A percentile compares a stretch with the other conserved stretches of the same genome.
Conservation (phyloP, 2,329 filamentous ascomycete species). For the Alternaria brassicicola region DNA sequence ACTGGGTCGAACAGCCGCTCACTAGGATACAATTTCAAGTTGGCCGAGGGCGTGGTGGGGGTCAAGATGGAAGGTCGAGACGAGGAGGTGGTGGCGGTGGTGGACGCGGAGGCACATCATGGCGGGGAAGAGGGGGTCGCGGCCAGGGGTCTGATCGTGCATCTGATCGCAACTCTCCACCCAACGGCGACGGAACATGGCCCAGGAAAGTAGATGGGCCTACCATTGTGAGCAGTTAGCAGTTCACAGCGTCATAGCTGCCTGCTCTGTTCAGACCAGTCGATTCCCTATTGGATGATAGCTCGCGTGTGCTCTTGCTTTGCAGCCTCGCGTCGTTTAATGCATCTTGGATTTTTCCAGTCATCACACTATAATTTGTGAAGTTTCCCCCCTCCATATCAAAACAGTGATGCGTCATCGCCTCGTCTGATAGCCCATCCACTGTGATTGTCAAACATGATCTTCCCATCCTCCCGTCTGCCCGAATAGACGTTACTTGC, state of each 20-base stretch:
- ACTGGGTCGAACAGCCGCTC: constrained; percentile 69
- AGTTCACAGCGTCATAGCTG: background rate
- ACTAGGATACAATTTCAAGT: constrained; percentile 45
- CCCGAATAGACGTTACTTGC: background rate
- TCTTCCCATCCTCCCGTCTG: background rate
- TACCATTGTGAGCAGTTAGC: constrained; percentile 23
- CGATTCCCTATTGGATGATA: background rate
- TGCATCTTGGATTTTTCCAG: background rate
- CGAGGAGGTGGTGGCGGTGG: constrained; percentile 19
- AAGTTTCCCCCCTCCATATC: background rate
- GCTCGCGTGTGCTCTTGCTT: background rate
- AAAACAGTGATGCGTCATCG: background rate
- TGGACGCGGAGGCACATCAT: constrained; percentile 5
- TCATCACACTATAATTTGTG: background rate
- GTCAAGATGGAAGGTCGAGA: constrained; percentile 15
- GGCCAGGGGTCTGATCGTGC: constrained; percentile 3
- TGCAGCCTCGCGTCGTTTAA: background rate
- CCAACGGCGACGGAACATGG: constrained; percentile 12
- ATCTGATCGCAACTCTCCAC: constrained; percentile 13
- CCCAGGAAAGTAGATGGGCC: constrained; percentile 17
- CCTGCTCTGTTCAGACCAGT: background rate
- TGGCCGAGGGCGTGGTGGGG: constrained; percentile 35
- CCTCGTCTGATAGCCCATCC: background rate
- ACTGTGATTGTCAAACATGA: background rate
- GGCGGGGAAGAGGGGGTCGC: constrained; percentile 22